These are phyloP conservation scores for Sporisorium iseilematis-ciliati DNA, from an alignment of 1,284 basidiomycete species.

Conservation along the genomic window DNA sequence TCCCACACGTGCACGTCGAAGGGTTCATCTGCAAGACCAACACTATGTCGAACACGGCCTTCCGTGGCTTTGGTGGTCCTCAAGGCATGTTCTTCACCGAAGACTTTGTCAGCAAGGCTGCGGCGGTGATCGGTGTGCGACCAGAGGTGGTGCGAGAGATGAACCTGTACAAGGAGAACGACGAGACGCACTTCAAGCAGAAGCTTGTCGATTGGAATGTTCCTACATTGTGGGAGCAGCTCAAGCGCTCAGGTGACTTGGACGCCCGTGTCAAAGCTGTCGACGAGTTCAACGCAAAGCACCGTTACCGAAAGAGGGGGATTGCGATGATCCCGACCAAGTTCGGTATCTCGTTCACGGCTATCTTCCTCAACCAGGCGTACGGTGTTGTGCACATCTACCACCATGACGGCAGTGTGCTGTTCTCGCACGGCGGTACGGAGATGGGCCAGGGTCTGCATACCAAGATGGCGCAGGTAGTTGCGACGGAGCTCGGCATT, in stretches of 20 bases:
- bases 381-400: conserved; percentile 69
- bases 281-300: conserved; percentile 66
- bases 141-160: conserved; percentile 67
- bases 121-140: conserved; percentile 64
- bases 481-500: conserved; percentile 68
- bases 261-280: conserved; percentile 61
- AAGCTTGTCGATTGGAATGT: conserved; percentile 70
- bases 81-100: conserved; percentile 70
- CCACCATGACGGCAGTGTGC: conserved; percentile 66
- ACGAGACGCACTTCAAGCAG: conserved; percentile 69
- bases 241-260: conserved; percentile 59
- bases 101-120: conserved; percentile 66
- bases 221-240: conserved; percentile 65
- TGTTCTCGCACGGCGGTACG: conserved; percentile 67
- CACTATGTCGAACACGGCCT: conserved; percentile 71
- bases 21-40: conserved; percentile 69
- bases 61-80: conserved; percentile 70
- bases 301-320: conserved; percentile 69
- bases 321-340: conserved; percentile 68
- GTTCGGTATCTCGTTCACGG: conserved; percentile 70
- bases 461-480: conserved; percentile 69
- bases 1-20: conserved; percentile 64
- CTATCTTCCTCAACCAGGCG: conserved; percentile 69
- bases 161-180: conserved; percentile 69
- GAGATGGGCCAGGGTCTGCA: conserved; percentile 68